A percentile compares a stretch with the other conserved stretches of the same genome.
phyloP scores from a whole-genome alignment of 345 rosid genomes.

The Boechera retrofracta region DNA sequence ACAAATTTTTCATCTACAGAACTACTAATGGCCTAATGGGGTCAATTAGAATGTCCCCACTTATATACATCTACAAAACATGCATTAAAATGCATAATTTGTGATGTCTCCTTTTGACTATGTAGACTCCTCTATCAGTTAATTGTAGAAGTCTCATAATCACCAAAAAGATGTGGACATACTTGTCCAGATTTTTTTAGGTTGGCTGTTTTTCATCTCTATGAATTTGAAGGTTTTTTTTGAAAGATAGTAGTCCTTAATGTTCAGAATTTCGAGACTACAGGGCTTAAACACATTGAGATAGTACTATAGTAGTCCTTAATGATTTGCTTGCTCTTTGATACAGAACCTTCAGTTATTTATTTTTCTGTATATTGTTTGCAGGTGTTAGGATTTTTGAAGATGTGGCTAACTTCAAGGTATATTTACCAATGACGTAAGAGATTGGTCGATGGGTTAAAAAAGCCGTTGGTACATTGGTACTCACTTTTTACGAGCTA shows the following conservation, averaged over 20 bases:
- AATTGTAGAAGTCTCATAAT: conserved; percentile 5
- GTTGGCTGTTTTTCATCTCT: conserved; percentile 17
- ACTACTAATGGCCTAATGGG: background rate
- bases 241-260: conserved; percentile 4
- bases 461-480: conserved; percentile 3
- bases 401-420: conserved; percentile 84
- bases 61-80: background rate
- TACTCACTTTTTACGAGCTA: background rate
- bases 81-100: background rate
- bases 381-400: conserved; percentile 96
- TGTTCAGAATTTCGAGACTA: too few species aligned
- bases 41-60: conserved; percentile 20
- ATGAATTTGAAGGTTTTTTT: background rate
- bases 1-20: background rate
- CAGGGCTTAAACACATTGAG: too few species aligned
- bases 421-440: conserved; percentile 39
- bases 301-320: conserved; percentile 1
- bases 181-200: conserved; percentile 10
- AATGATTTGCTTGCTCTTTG: conserved; percentile 8
- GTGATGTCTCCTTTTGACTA: conserved; percentile 19
- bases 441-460: conserved; percentile 2
- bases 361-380: conserved; percentile 34
- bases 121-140: conserved; percentile 2
- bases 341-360: conserved; percentile 11
- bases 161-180: conserved; percentile 25